Percentiles rank a stretch among this genome's conserved stretches.
phyloP scores from a whole-genome alignment of 1,139 yeast species.

The Scheffersomyces cryptocercus region DNA sequence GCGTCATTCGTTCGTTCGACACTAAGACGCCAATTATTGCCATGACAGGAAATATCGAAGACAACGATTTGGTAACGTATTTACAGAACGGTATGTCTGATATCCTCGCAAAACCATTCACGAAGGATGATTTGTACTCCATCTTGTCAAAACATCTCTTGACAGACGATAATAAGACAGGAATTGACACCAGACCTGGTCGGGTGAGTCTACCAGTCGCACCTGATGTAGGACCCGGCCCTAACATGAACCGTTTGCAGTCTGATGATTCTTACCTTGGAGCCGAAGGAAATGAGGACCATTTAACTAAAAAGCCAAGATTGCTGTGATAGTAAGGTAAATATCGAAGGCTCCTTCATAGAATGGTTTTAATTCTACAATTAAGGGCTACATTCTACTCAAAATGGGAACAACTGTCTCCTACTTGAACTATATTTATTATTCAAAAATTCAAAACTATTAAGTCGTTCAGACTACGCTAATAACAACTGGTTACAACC shows the following conservation, averaged over 20 bases:
- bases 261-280: constrained; percentile 3
- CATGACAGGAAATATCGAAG: constrained; percentile 88
- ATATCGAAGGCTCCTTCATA: neutral
- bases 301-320: constrained; percentile 7
- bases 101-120: constrained; percentile 88
- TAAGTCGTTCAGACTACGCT: no score
- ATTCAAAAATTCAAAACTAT: no score
- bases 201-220: constrained; percentile 2
- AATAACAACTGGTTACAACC: no score
- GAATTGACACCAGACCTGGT: constrained; percentile 3
- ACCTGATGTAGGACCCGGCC: constrained; percentile 9
- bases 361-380: no score
- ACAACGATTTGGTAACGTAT: constrained; percentile 77
- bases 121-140: constrained; percentile 76
- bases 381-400: no score
- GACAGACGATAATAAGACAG: constrained; percentile 14
- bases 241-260: constrained; percentile 1
- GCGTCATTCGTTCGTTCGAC: constrained; percentile 81
- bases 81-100: constrained; percentile 90
- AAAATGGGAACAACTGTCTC: no score
- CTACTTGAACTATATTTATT: no score
- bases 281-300: constrained; percentile 7
- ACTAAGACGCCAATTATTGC: constrained; percentile 86
- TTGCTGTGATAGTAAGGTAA: constrained; percentile 3
- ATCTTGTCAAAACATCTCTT: constrained; percentile 70